Conservation (phyloP, 805 yeast genomes). For the Alloascoidea hylecoeti region DNA sequence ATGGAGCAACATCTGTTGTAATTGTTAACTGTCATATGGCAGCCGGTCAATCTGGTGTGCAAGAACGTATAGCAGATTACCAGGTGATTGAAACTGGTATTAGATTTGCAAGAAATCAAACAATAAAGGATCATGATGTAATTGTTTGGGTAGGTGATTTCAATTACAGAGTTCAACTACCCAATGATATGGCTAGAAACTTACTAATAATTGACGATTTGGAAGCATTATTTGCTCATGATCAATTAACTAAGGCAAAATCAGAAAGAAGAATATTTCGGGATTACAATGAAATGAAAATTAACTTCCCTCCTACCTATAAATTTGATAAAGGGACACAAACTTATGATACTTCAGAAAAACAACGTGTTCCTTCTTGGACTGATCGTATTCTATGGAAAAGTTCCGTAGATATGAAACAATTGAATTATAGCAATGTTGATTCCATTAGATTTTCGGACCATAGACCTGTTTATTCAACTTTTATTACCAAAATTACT, state of each 20-base stretch:
- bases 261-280: slow-evolving; percentile 57
- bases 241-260: slow-evolving; percentile 72
- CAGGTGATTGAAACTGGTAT: slow-evolving; percentile 63
- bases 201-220: slow-evolving; percentile 31
- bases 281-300: slow-evolving; percentile 62
- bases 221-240: slow-evolving; percentile 43
- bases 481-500: slow-evolving; percentile 51
- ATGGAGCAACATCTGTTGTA: slow-evolving; percentile 68
- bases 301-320: slow-evolving; percentile 80
- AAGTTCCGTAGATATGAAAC: slow-evolving; percentile 37
- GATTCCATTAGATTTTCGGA: slow-evolving; percentile 57
- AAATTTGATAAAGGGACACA: slow-evolving; percentile 80
- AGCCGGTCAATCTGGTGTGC: slow-evolving; percentile 73
- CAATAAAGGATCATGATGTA: slow-evolving; percentile 71
- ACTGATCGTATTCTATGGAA: slow-evolving; percentile 75
- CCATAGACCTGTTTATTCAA: slow-evolving; percentile 86
- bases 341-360: slow-evolving; percentile 78
- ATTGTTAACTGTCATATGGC: slow-evolving; percentile 87
- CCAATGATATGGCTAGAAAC: slow-evolving; percentile 61
- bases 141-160: slow-evolving; percentile 93
- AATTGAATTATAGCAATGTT: slow-evolving; percentile 55
- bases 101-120: slow-evolving; percentile 62
- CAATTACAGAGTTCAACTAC: slow-evolving; percentile 62
- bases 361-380: slow-evolving; percentile 92
- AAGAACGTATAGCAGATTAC: slow-evolving; percentile 81